Base-by-base conservation (phyloP, 768 basidiomycete genomes). In the Lactifluus echinatus region DNA sequence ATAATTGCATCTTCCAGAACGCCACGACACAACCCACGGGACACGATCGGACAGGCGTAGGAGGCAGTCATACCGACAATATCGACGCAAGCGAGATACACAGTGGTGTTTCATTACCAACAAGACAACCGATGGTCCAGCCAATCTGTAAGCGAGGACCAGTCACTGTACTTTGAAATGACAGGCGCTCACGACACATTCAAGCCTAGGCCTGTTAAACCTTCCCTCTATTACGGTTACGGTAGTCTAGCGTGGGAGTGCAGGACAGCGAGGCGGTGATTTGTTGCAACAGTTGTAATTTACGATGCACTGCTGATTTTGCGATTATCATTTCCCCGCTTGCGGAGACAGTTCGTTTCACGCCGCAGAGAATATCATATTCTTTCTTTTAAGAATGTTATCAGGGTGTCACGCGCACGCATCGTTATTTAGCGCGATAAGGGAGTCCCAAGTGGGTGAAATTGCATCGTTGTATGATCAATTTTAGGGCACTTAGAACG, bases 31-130 rank as follows among this genome's bases (percentile, higher is more conserved):
- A 56, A 33, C n/a, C 26, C 36, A 56, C 36, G 47, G 57, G 53
- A 28, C 57, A 59, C 57, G 53, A 59, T 59, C 53, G 57, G 57
- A 59, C 47, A 47, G 57, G 47, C n/a, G 57, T 55, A 2, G 53
- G 57, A 24, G 57, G 53, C 21, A 42, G 47, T 21, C 34, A 42
- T 23, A 44, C 31, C 42, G 42, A 15, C 39, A 55, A 29, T 28
- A 39, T 59, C 40, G 57, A 59, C 45, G 40, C 48, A 19, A 37
- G 26, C 33, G 51, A 49, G 40, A 31, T 8, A 6, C 39, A 34
- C 14, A 42, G 19, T 40, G 42, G n/a, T 14, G 15, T 47, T 47
- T 31, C 57, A 36, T 29, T 21, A 39, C 33, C 57, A 49, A 34
- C 36, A n/a, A 53, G 47, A 46, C 36, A 53, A 10, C 28, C 46